phyloP scores from a whole-genome alignment of 106 monocot genomes.

The Dioscorea zingiberensis region DNA sequence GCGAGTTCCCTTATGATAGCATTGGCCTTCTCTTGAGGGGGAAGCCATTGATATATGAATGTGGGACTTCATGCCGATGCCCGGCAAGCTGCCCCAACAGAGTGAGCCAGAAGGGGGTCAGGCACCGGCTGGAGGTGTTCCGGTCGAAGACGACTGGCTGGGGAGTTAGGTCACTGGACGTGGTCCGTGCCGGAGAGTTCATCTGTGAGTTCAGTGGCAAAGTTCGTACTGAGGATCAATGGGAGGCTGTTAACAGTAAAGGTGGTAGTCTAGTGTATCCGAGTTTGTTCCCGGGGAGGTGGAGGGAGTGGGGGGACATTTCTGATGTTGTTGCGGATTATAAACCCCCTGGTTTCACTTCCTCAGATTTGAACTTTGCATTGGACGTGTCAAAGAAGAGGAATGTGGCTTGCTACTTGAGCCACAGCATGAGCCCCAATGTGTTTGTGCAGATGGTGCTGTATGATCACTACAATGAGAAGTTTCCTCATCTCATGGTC shows the following conservation, averaged over 20 bases:
- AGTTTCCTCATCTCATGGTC: constrained; percentile 52
- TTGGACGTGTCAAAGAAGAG: constrained; percentile 45
- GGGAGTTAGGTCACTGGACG: constrained; percentile 60
- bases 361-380: constrained; percentile 11
- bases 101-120: constrained; percentile 48
- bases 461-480: constrained; percentile 25
- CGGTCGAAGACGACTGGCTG: constrained; percentile 44
- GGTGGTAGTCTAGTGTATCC: constrained; percentile 35
- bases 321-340: constrained; percentile 25
- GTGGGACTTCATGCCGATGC: constrained; percentile 47
- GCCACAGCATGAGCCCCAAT: constrained; percentile 43
- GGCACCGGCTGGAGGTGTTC: constrained; percentile 52
- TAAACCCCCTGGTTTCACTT: constrained; percentile 1
- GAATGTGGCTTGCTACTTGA: constrained; percentile 59
- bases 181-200: constrained; percentile 58
- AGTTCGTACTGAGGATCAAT: constrained; percentile 21
- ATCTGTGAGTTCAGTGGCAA: constrained; percentile 58
- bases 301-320: constrained; percentile 57
- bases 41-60: constrained; percentile 55
- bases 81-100: constrained; percentile 42
- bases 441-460: constrained; percentile 59
- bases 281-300: constrained; percentile 31
- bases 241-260: constrained; percentile 3
- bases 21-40: constrained; percentile 51
- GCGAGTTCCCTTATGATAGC: constrained; percentile 41